These are phyloP conservation scores for Dalbergia oliveri DNA, from an alignment of 306 rosid species.

Conservation along the genomic window DNA sequence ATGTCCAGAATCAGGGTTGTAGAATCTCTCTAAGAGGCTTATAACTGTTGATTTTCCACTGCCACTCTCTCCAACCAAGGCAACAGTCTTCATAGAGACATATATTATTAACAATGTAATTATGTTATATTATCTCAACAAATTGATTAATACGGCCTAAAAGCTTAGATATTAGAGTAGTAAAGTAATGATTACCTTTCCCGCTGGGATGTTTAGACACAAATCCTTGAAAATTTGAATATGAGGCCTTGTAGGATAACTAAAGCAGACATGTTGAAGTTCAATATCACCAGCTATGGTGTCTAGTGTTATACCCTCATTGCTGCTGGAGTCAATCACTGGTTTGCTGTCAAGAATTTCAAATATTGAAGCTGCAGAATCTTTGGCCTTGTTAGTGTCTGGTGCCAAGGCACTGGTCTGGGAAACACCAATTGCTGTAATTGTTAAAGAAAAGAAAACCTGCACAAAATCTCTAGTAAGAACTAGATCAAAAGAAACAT, in stretches of 20 bases:
- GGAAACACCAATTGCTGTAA: slow-evolving; percentile 77
- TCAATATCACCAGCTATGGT: slow-evolving; percentile 64
- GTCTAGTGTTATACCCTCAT: slow-evolving; percentile 58
- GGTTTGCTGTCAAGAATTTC: slow-evolving; percentile 79
- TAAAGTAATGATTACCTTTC: slow-evolving; percentile 66
- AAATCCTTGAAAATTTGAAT: slow-evolving; percentile 75
- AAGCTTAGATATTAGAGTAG: neutral
- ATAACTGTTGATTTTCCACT: slow-evolving; percentile 91
- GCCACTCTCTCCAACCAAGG: slow-evolving; percentile 96
- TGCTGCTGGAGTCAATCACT: slow-evolving; percentile 70
- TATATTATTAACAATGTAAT: neutral
- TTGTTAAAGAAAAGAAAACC: slow-evolving; percentile 87
- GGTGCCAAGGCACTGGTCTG: slow-evolving; percentile 76
- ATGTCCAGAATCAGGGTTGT: slow-evolving; percentile 71
- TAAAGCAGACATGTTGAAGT: slow-evolving; percentile 68
- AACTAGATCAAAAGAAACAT: slow-evolving; percentile 15
- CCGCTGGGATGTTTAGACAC: slow-evolving; percentile 70
- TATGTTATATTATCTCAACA: slow-evolving; percentile 2
- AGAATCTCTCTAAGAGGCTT: slow-evolving; percentile 81
- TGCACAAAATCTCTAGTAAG: slow-evolving; percentile 41
- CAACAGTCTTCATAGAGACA: slow-evolving; percentile 57
- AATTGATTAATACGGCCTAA: neutral
- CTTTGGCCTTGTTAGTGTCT: slow-evolving; percentile 83
- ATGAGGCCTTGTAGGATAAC: slow-evolving; percentile 78
- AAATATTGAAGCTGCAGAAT: slow-evolving; percentile 82